Base-by-base conservation (phyloP, 2,329 filamentous ascomycete species). In the Botrytis medusae region DNA sequence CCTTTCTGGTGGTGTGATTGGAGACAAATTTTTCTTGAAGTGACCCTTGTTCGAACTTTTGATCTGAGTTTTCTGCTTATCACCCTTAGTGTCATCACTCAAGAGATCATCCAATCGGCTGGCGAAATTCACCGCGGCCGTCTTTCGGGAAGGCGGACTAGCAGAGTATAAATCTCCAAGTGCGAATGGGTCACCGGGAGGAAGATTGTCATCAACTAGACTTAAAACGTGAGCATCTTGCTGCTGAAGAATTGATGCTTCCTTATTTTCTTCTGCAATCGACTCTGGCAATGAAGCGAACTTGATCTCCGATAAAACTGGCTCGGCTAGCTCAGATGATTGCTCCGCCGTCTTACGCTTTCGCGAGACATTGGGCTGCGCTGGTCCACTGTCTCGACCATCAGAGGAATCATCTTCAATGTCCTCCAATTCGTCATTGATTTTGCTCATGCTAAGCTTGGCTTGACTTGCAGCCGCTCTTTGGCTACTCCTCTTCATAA, bases 281-380 rank as follows among this genome's bases (percentile, higher is more conserved):
- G n/a, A 48, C n/a, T 69, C 34, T 22, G 32, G 18, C 5, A 63
- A 40, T 8, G n/a, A 14, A 22, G 22, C 4, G 9, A 44, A 25
- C 1, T 62, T 37, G n/a, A 37, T 32, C 29, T 57, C 42, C 6
- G 44, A 32, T 34, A 48, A 16, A 72, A 20, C 63, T 51, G 42
- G 9, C 22, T 48, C 20, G 44, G 25, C 63, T 51, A 42, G 9
- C 16, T 42, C 32, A 9, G 29, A 48, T 29, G 44, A 25, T 34
- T 37, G 51, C 12, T 40, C 59, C 40, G 34, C 16, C 29, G 37
- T 42, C 46, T 71, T 73, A 48, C 71, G 71, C 59, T 72, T 72
- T 48, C 63, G 71, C n/a, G 71, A 69, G 62, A 72, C 71, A 40
- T 72, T 72, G 51, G 63, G 29, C 42, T 71, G 67, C 44, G 67